A percentile compares a stretch with the other conserved stretches of the same genome.
phyloP scores from a whole-genome alignment of 495 filamentous ascomycete genomes.

The Durotheca rogersii region DNA sequence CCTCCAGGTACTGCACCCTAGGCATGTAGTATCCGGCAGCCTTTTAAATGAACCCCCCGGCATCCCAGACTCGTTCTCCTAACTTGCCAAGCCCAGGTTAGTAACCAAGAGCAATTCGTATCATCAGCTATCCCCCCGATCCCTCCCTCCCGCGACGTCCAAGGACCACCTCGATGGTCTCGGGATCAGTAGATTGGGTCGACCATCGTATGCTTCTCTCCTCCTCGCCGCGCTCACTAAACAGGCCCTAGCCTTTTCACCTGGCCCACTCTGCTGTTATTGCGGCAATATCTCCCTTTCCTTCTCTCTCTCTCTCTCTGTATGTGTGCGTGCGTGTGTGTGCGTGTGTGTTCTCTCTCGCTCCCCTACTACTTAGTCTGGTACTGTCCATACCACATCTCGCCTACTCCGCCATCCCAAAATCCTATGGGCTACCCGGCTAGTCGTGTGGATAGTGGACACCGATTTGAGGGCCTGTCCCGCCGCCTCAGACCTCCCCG shows the following conservation, averaged over 20 bases:
- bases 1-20: neutral
- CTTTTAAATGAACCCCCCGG: neutral
- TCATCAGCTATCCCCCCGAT: slow-evolving; percentile 6
- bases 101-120: slow-evolving; percentile 25
- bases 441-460: slow-evolving; percentile 34
- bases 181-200: slow-evolving; percentile 21
- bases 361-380: slow-evolving; percentile 3
- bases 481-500: slow-evolving; percentile 40
- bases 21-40: neutral
- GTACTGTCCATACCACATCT: slow-evolving; percentile 12
- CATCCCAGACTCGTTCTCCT: slow-evolving; percentile 21
- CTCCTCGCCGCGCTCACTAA: slow-evolving; percentile 23
- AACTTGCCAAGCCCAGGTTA: slow-evolving; percentile 22
- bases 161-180: slow-evolving; percentile 13
- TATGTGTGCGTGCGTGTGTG: neutral
- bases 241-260: slow-evolving; percentile 12
- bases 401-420: slow-evolving; percentile 9
- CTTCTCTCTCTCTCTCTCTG: no score
- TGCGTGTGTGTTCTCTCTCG: slow-evolving; percentile 3
- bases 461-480: slow-evolving; percentile 39
- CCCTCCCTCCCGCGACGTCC: no score
- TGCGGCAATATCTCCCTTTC: slow-evolving; percentile 2
- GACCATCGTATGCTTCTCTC: slow-evolving; percentile 33
- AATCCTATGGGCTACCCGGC: slow-evolving; percentile 24
- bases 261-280: no score